Conservation (phyloP, 2,329 filamentous ascomycete species). For the Mycosphaerella arachidis region DNA sequence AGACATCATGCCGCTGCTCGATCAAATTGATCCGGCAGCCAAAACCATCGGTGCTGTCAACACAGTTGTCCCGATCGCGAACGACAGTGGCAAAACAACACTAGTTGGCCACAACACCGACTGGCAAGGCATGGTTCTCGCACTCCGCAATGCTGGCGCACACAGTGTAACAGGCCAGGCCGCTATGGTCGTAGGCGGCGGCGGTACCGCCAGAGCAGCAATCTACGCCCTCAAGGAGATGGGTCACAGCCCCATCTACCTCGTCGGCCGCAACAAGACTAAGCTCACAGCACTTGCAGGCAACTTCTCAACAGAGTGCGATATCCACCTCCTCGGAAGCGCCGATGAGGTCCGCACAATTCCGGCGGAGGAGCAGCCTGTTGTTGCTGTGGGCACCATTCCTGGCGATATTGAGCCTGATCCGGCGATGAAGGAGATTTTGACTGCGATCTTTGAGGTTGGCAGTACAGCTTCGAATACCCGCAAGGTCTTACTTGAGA, state of each 20-base stretch:
- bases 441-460: slow-evolving; percentile 52
- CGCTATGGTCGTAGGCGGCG: slow-evolving; percentile 82
- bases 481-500: slow-evolving; percentile 71
- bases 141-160: slow-evolving; percentile 66
- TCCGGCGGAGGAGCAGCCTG: slow-evolving; percentile 48
- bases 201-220: slow-evolving; percentile 86
- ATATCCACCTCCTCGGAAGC: slow-evolving; percentile 60
- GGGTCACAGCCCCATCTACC: slow-evolving; percentile 78
- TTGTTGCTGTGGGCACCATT: slow-evolving; percentile 82
- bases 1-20: slow-evolving; percentile 75
- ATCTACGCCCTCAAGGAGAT: slow-evolving; percentile 83
- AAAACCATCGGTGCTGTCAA: slow-evolving; percentile 87
- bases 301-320: slow-evolving; percentile 70
- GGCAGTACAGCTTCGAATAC: slow-evolving; percentile 43
- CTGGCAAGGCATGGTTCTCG: slow-evolving; percentile 85
- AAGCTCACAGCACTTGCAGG: slow-evolving; percentile 65
- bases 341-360: slow-evolving; percentile 49
- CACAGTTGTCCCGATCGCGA: slow-evolving; percentile 66
- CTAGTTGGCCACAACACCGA: slow-evolving; percentile 91
- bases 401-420: slow-evolving; percentile 86
- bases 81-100: slow-evolving; percentile 35
- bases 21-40: slow-evolving; percentile 74
- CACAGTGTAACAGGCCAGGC: slow-evolving; percentile 39
- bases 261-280: slow-evolving; percentile 69
- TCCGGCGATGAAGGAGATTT: slow-evolving; percentile 58